Evolutionary conservation across 306 rosid species (phyloP), one percentile per base, ranked within the genome.

Genomic region (Cucurbita ficifolia): DNA sequence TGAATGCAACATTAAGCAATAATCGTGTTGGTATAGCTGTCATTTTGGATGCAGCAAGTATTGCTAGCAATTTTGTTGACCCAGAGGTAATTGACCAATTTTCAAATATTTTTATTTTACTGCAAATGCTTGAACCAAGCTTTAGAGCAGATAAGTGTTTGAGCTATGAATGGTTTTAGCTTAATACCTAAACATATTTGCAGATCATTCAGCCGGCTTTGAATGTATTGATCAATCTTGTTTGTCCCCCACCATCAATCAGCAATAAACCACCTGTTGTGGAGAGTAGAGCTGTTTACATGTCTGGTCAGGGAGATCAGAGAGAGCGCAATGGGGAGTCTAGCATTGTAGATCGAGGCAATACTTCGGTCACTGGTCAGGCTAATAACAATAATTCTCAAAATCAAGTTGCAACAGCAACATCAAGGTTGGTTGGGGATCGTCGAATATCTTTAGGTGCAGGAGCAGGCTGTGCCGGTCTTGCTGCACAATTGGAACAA

Each of bases 201-300:
- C 96, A 95, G 99, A 95, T 95, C 78, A 95, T 91, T 78, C 99
- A 91, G 65, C 96, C 99, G 4, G 97, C 99, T 40, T 72, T 95
- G 68, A 91, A 88, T 84, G 97, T 95, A 77, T 79, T 95, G 58
- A 96, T 89, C 81, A 95, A 95, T 78, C 97, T 95, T 70, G 99
- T 91, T 60, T 95, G 99, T 53, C 97, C 99, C 59, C 97, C 99
- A 39, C 99, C 99, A 76, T 91, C 99, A 73, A 89, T 95, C 85
- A 91, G 99, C 81, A 89, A 87, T 79, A 95, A 89, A 79, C 95
- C 97, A 2, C 77, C 94, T 65, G 58, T 83, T 50, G 65, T 51
- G 2, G 98, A 94, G 89, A 62, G 76, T 63, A 86, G 90, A 83
- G 82, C 82, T 76, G 84, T 75, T 81, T 81, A 80, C 62, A 56